Base-by-base conservation (phyloP, 1,139 yeast genomes). In the Magnusiomyces starmeri region DNA sequence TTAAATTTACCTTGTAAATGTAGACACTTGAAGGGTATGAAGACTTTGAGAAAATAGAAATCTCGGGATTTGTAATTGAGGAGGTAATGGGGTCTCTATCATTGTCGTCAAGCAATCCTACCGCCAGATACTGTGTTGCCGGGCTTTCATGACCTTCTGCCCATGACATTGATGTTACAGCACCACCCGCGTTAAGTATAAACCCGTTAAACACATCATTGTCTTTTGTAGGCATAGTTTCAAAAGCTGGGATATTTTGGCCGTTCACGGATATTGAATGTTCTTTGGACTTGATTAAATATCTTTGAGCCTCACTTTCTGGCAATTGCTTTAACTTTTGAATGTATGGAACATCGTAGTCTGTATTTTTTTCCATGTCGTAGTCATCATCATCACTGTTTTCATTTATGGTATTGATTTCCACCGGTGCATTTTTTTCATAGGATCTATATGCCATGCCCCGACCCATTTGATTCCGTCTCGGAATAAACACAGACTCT, bases 31-130 rank as follows among this genome's bases (percentile, higher is more conserved):
- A 58, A 2, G 59, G 54, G 43, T 56, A 59, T 10, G 54, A 45
- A 4, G 53, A 48, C 10, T 57, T 54, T 4, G 59, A 52, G 45
- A 59, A 58, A 2, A 56, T 56, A 2, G 64, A 57, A 12, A 58
- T 57, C n/a, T 57, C 57, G 4, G 53, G 48, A 9, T 49, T 37
- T 16, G 54, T 51, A 8, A 60, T 54, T 2, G 56, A 26, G 4
- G 55, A 20, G 44, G 39, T 8, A 47, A 50, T 37, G 34, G 62
- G 58, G 66, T 57, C 71, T 64, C 74, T 79, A 79, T 4, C 82
- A 63, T 53, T 76, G 77, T 48, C 83, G 66, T 20, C 74, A 70
- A 22, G 79, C 64, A 81, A 65, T 0, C 83, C 70, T 0, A 81
- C 76, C 0, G 85, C 87, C 51, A 83, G 63, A 56, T 72, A 75